Base-by-base conservation (phyloP, 805 yeast species). In the Komagataella ulmi region DNA sequence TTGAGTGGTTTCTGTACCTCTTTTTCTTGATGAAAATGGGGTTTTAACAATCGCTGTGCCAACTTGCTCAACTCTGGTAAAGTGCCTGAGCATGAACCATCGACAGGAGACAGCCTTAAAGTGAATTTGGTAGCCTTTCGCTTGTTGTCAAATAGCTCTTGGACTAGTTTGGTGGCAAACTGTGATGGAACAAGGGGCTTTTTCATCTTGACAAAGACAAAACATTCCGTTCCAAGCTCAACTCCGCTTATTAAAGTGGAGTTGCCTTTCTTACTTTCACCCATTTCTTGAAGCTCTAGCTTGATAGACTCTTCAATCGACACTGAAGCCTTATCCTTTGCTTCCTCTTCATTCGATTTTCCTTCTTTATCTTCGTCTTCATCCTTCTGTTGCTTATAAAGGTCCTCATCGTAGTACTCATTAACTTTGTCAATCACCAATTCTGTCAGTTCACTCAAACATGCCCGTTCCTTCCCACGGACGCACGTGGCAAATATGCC, bases 401-500 rank as follows among this genome's bases (percentile, higher is more conserved):
- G n/a, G 17, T 56, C 52, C n/a, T 61, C 59, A n/a, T 70, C 71
- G 53, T 74, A 76, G 36, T 67, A 65, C 54, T 74, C 75, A 51
- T 74, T 74, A 12, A 75, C 56, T 47, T 76, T 74, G 17, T 82
- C 88, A 49, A 69, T 67, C 46, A 89, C 74, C 7, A 88, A 61
- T 52, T 70, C 65, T 54, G 77, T 72, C 58, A 89, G 67, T 63
- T 89, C 97, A 55, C 79, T 80, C n/a, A 83, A 75, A 54, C 95
- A 88, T 51, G 76, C 80, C 51, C 74, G 74, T 64, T 93, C 99
- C 54, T 83, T 80, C 44, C 85, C 84, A 58, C 96, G 75, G 49
- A 80, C 78, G 65, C 97, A 91, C 0, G 98, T 86, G 10, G 89
- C 96, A 65, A 86, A 93, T 0, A 93, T 74, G 0, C 99, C 99